Base-by-base conservation (phyloP, 805 yeast species). In the Yarrowia phangngaensis region DNA sequence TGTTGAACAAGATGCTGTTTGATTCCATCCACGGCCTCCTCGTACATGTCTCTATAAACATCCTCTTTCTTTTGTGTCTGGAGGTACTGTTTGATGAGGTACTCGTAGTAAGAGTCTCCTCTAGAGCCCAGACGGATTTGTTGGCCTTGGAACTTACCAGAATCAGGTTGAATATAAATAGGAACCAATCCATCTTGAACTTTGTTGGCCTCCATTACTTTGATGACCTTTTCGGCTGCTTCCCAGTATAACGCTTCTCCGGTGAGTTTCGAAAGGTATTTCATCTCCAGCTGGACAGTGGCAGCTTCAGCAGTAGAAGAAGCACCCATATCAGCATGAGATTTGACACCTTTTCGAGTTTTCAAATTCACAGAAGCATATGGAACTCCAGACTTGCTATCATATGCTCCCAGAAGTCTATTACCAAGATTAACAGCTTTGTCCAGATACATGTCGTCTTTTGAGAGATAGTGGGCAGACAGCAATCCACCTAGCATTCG, bases 61-160 rank as follows among this genome's bases (percentile, higher is more conserved):
- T 66, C 65, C 55, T 79, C 84, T 53, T 70, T 63, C 59, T 76
- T 75, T 50, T 72, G 72, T 2, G 96, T 86, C 64, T 84, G 89
- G 55, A 89, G 65, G 59, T 82, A 85, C 65, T 87, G 95, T 64
- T 88, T 88, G 55, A 88, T 70, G 34, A 89, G 69, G 62, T 87
- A 87, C 66, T 89, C 96, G 61, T 89, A 88, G 63, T 88, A 89
- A 0, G 95, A 85, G 65, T 88, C 97, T 38, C 95, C 97, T 56
- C 96, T 73, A 0, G 95, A 83, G 0, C 97, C 97, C 50, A 89
- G 68, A 54, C 96, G 74, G 53, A 90, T 85, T 47, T 75, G 64
- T 2, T 61, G 58, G 0, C 87, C 87, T 52, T 70, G 75, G 63
- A 76, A 87, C 53, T 70, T 68, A 4, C 92, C 96, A 0, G 82